phyloP scores from a whole-genome alignment of 164 flowering plant genomes.

The Tetrastigma voinierianum region DNA sequence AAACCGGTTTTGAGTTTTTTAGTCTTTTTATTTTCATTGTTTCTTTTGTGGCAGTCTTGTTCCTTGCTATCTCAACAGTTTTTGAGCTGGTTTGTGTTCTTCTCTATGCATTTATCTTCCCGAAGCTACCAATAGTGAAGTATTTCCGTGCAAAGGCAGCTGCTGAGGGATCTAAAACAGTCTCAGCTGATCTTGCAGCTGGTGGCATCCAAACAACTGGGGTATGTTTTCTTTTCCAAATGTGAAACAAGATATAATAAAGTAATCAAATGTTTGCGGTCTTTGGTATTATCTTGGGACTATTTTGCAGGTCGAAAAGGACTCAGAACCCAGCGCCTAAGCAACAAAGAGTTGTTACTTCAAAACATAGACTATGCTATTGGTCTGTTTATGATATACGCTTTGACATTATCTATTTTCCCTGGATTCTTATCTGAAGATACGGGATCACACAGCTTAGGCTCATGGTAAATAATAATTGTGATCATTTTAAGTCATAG shows the following conservation, averaged over 20 bases:
- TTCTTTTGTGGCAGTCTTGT: conserved; percentile 42
- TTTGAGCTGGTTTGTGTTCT: conserved; percentile 40
- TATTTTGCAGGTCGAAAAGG: conserved; percentile 29
- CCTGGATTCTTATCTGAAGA: conserved; percentile 65
- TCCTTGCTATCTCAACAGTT: conserved; percentile 39
- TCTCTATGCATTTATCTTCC: conserved; percentile 42
- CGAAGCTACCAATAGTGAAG: conserved; percentile 56
- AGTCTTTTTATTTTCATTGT: background rate
- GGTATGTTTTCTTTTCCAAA: too few species aligned
- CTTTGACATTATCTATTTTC: conserved; percentile 56
- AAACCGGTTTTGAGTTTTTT: too few species aligned
- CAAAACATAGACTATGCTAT: conserved; percentile 49
- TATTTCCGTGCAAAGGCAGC: conserved; percentile 54
- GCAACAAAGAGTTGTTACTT: conserved; percentile 39
- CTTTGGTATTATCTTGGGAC: conserved; percentile 3
- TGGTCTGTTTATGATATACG: conserved; percentile 47
- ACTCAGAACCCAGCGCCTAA: conserved; percentile 28
- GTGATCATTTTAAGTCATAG: too few species aligned
- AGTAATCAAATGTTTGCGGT: background rate
- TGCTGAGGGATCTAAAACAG: conserved; percentile 55
- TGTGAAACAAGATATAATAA: too few species aligned
- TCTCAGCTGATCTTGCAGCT: conserved; percentile 53
- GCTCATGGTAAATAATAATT: conserved; percentile 53
- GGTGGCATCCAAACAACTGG: conserved; percentile 42
- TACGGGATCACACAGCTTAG: conserved; percentile 52